Base-by-base conservation (phyloP, 306 rosid species). In the Phaseolus lunatus region DNA sequence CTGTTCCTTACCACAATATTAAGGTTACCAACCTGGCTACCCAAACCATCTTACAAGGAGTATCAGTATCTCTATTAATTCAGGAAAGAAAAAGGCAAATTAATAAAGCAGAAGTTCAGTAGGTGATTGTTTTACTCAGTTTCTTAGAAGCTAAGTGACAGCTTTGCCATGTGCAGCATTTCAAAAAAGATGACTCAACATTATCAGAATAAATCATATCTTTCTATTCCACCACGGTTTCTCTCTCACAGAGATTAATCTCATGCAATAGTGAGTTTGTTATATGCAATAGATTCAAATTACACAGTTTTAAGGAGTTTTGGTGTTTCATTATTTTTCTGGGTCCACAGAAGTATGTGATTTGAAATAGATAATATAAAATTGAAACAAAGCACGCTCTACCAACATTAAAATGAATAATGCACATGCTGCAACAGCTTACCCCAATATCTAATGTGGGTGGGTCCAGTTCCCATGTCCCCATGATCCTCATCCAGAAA, bases 391-490 rank as follows among this genome's bases (percentile, higher is more conserved):
- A 64, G 70, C n/a, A 64, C 3, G 1, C 9, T 19, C 26, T 33
- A 35, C 7, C 24, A n/a, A 2, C 48, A n/a, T 33, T 33, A 64
- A 19, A 57, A 59, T 29, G 49, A 7, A 75, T 29, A 33, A 2
- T 13, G 50, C 52, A 64, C 19, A 49, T 76, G 52, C 13, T 63
- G 33, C 52, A 75, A 48, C 18, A 35, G 20, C 57, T 24, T 77
- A 66, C 35, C 45, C 44, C 33, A 52, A 24, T 39, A 7, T 3
- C 50, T 15, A 65, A 26, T 31, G 41, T 9, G 22, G 6, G 6
- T 39, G 77, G 70, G 71, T 39, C 82, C 71, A 58, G 44, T 8
- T 56, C 45, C 61, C 48, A 29, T 29, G 18, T 16, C 45, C 68
- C 19, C 9, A 14, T 43, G 48, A 58, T 59, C 65, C 22, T 29